Base-by-base conservation (phyloP, 495 filamentous ascomycete species). In the Penicillium samsonianum region DNA sequence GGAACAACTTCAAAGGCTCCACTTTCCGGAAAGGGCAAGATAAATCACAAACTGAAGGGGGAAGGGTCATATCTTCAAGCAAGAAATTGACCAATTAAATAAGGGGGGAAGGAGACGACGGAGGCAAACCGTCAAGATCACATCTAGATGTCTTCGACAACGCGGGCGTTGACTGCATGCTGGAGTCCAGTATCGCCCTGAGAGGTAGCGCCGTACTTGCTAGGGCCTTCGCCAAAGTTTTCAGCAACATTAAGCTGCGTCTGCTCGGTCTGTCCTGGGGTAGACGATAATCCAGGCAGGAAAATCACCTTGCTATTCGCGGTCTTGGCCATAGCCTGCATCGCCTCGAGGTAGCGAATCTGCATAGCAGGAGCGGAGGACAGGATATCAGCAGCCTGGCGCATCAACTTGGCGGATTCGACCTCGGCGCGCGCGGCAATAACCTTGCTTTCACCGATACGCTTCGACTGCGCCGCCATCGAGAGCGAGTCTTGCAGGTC, bases 401-500 rank as follows among this genome's bases (percentile, higher is more conserved):
- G 83, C 94, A 98, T 98, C 73, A 98, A 76, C 71, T 98, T 98
- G 71, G 95, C 94, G 53, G 85, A 85, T 73, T 99, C 94, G 71
- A 99, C 94, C 76, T 99, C 94, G 35, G 94, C 94, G 64, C 93
- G 89, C 53, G 94, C 94, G 33, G 91, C 90, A 62, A 98, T 98
- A 70, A 98, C 92, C 82, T 98, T 98, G 76, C 87, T 90, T 78
- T 98, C 94, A 74, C 95, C 94, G 61, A 97, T 96, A 51, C 94
- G 87, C 87, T 98, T 98, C 77, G 84, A 88, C 81, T 98, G 67
- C n/a, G 94, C 94, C n/a, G 94, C 94, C 94, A 99, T 99, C 69
- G 90, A 94, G 54, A 99, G 83, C n/a, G 90, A 94, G 58, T 97
- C 94, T 73, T 99, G 94, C 30, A 99, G 84, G 57, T 98, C 94